A percentile compares a stretch with the other conserved stretches of the same genome.
phyloP scores from a whole-genome alignment of 2,329 filamentous ascomycete species.

The Diaporthe citriasiana region DNA sequence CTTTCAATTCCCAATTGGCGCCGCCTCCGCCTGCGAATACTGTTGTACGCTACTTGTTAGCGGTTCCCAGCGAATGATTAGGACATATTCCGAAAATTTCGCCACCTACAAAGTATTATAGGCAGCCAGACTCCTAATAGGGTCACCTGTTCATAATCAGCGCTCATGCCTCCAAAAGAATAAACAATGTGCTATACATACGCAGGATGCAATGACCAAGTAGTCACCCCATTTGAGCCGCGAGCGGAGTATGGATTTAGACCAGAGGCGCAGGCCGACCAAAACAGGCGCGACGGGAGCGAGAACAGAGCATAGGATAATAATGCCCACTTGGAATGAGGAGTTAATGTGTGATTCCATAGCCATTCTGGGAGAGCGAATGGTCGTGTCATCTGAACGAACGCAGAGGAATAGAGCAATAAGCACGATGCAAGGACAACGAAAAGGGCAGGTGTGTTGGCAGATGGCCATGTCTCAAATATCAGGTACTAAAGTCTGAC shows the following conservation, averaged over 20 bases:
- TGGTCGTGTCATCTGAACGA: conserved; percentile 6
- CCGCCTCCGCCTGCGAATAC: conserved; percentile 37
- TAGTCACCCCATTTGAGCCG: conserved; percentile 22
- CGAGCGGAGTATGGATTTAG: conserved; percentile 32
- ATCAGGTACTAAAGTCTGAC: conserved; percentile 15
- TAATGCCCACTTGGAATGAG: conserved; percentile 32
- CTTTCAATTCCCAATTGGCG: conserved; percentile 20
- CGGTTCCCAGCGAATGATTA: neutral
- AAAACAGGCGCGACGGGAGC: conserved; percentile 26
- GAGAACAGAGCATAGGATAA: conserved; percentile 24
- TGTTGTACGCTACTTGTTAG: neutral
- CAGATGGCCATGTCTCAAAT: conserved; percentile 7
- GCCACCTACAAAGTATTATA: conserved; percentile 29
- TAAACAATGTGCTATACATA: neutral
- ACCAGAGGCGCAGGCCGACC: conserved; percentile 33
- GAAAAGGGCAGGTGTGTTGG: neutral
- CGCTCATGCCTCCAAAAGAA: too few species aligned
- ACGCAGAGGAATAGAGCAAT: neutral
- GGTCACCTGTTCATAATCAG: conserved; percentile 21
- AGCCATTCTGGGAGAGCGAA: conserved; percentile 11
- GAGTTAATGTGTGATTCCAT: conserved; percentile 34
- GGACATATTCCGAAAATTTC: neutral
- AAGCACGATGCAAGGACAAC: conserved; percentile 14
- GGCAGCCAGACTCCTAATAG: conserved; percentile 36
- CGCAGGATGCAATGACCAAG: conserved; percentile 14